These are phyloP conservation scores for Malus asiatica DNA, from an alignment of 306 rosid genomes.

Conservation along the genomic window DNA sequence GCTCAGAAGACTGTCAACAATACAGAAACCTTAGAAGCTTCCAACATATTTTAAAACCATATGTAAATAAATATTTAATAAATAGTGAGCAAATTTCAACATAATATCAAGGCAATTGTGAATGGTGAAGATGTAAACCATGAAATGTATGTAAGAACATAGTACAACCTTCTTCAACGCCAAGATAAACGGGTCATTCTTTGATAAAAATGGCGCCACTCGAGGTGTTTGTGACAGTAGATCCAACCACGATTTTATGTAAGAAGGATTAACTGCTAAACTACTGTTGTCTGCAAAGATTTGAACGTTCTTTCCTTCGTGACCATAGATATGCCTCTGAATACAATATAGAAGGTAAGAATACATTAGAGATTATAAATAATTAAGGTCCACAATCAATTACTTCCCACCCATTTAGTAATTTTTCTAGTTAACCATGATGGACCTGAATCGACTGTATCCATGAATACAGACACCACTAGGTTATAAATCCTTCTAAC, in stretches of 20 bases:
- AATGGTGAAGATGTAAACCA: not conserved
- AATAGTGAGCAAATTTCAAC: not conserved
- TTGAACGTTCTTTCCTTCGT: constrained; percentile 64
- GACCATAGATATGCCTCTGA: constrained; percentile 92
- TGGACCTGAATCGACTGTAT: not conserved
- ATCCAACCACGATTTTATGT: constrained; percentile 78
- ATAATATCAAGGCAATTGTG: not conserved
- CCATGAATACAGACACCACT: not conserved
- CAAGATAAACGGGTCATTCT: constrained; percentile 68
- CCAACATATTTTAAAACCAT: not conserved
- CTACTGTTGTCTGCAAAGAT: constrained; percentile 76
- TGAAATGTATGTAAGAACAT: not conserved
- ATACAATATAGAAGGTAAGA: constrained; percentile 19
- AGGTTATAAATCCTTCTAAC: not conserved
- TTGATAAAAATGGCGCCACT: constrained; percentile 87
- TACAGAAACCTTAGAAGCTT: not conserved
- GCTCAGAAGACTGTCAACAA: not conserved
- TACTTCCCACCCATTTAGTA: not conserved
- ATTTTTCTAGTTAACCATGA: not conserved
- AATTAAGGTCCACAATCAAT: not conserved
- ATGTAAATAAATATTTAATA: not conserved
- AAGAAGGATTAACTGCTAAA: constrained; percentile 91
- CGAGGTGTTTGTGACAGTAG: constrained; percentile 80
- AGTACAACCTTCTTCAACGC: constrained; percentile 78
- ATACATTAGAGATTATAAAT: constrained; percentile 3